Evolutionary conservation across 1,284 basidiomycete genomes (phyloP).

Genomic region (Omphalotus olearius): DNA sequence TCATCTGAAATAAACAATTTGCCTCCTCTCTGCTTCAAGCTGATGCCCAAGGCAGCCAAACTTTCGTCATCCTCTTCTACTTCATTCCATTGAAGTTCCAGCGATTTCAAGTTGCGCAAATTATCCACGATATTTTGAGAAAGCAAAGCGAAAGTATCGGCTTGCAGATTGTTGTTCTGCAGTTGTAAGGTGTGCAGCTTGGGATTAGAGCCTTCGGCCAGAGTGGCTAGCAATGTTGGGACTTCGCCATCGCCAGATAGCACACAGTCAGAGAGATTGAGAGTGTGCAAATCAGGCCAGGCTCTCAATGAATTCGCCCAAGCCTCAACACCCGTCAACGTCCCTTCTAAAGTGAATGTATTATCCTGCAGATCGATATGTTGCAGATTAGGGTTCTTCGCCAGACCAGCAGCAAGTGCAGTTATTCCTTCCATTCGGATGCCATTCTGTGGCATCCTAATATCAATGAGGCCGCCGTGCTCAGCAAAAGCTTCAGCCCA

Average conservation of each 20-base stretch:
- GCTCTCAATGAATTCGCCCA: constrained; percentile 69
- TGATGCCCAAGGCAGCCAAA: constrained; percentile 59
- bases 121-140: constrained; percentile 61
- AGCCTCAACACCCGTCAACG: constrained; percentile 46
- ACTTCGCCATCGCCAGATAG: constrained; percentile 68
- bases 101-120: constrained; percentile 50
- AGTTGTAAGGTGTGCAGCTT: constrained; percentile 75
- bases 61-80: constrained; percentile 79
- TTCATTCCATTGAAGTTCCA: constrained; percentile 90
- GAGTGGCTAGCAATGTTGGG: constrained; percentile 59
- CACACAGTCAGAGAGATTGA: constrained; percentile 93
- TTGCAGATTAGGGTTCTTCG: constrained; percentile 65
- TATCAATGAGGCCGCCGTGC: constrained; percentile 79
- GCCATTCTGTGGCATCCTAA: constrained; percentile 95
- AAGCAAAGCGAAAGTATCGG: constrained; percentile 64
- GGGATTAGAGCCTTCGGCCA: constrained; percentile 71
- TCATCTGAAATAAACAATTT: constrained; percentile 60
- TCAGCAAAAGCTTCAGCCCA: constrained; percentile 90
- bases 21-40: constrained; percentile 67
- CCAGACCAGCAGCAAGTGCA: constrained; percentile 76
- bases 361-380: constrained; percentile 95
- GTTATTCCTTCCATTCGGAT: constrained; percentile 93
- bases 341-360: constrained; percentile 76
- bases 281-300: constrained; percentile 71
- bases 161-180: constrained; percentile 89